Evolutionary conservation across 768 basidiomycete species (phyloP).

Genomic region (Crepidotus variabilis): DNA sequence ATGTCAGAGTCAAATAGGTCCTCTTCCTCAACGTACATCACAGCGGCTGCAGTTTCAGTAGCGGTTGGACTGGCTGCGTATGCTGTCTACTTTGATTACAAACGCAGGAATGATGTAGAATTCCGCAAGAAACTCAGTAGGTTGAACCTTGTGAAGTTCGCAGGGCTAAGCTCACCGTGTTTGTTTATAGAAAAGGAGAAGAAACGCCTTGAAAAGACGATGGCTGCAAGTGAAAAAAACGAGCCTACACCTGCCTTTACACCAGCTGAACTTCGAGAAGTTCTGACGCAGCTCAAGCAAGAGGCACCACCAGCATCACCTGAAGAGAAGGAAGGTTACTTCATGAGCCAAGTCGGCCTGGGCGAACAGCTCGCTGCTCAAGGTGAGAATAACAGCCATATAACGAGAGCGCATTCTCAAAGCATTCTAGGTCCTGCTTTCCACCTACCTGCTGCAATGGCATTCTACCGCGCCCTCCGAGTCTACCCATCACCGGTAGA

Average conservation of each 20-base stretch:
- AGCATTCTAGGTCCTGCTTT: constrained; percentile 62
- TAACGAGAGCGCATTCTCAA: constrained; percentile 1
- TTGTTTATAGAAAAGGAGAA: constrained; percentile 76
- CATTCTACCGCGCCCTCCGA: constrained; percentile 90
- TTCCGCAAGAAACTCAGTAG: constrained; percentile 88
- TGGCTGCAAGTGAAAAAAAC: constrained; percentile 46
- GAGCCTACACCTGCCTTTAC: constrained; percentile 31
- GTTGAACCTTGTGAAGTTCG: constrained; percentile 28
- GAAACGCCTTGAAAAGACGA: constrained; percentile 76
- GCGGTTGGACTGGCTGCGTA: constrained; percentile 71
- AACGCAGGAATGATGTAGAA: constrained; percentile 77
- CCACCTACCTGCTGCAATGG: constrained; percentile 76
- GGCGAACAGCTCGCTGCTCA: constrained; percentile 80
- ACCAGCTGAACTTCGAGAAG: constrained; percentile 55
- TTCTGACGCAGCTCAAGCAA: constrained; percentile 59
- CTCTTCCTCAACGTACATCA: constrained; percentile 35
- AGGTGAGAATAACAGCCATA: constrained; percentile 45
- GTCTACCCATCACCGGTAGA: constrained; percentile 96
- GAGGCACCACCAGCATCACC: constrained; percentile 68
- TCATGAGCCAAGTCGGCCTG: constrained; percentile 84
- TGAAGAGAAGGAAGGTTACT: constrained; percentile 83
- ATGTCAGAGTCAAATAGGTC: constrained; percentile 30
- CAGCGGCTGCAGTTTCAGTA: constrained; percentile 45
- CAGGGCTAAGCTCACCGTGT: constrained; percentile 10
- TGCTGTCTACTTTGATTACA: constrained; percentile 93